A percentile compares a stretch with the other conserved stretches of the same genome.
phyloP scores from a whole-genome alignment of 768 basidiomycete species.

The Serendipita sp. region DNA sequence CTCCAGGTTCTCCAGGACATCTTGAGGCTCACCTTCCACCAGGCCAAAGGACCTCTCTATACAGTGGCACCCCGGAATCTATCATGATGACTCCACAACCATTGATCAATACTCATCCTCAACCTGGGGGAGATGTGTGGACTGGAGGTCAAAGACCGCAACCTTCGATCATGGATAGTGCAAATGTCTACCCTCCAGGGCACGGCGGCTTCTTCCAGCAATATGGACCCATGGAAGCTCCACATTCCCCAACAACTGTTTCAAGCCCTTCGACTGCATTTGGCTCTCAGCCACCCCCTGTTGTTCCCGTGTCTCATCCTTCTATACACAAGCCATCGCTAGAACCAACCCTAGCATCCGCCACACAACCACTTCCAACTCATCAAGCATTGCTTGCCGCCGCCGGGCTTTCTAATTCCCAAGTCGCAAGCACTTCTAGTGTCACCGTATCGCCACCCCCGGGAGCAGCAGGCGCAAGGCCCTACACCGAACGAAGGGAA shows the following conservation, averaged over 20 bases:
- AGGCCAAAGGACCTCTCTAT: not conserved
- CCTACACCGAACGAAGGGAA: not conserved
- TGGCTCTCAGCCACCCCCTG: not conserved
- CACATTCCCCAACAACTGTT: not conserved
- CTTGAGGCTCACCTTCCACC: not conserved
- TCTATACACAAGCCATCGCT: not conserved
- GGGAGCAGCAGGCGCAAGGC: not conserved
- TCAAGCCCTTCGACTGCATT: not conserved
- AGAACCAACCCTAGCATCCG: not conserved
- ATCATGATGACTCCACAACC: not conserved
- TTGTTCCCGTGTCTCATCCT: not conserved
- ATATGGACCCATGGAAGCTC: not conserved
- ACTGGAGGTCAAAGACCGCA: not conserved
- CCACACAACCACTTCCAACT: not conserved
- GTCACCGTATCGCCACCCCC: not conserved
- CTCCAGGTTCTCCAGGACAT: not conserved
- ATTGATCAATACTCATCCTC: not conserved
- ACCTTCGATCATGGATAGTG: not conserved
- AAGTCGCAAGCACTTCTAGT: not conserved
- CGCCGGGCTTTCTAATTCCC: not conserved
- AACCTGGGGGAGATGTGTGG: not conserved
- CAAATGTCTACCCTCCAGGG: not conserved
- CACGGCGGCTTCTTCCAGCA: constrained; percentile 1
- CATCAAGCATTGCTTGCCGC: not conserved
- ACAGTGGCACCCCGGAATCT: not conserved